Percentiles rank a stretch among this genome's conserved stretches.
Conservation (phyloP, 768 basidiomycete genomes). For the Porphyrellus cyaneotinctus region DNA sequence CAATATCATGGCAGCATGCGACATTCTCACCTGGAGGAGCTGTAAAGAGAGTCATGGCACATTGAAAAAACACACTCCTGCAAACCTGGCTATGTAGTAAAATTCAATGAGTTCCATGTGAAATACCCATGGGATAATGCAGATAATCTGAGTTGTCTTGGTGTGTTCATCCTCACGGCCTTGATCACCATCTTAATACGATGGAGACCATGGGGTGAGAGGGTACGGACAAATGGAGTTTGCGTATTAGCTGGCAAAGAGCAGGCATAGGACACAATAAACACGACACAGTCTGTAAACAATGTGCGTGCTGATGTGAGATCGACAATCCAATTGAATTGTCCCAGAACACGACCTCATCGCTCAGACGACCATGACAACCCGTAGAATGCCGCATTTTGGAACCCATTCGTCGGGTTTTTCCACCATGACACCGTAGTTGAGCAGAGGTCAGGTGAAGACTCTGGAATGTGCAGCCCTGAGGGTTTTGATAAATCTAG, state of each 20-base stretch:
- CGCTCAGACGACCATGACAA: not conserved
- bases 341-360: too few relatives aligned
- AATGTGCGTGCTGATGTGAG: constrained; percentile 8
- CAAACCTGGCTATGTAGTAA: not conserved
- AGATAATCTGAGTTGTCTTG: constrained; percentile 41
- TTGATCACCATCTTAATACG: constrained; percentile 65
- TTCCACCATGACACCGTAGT: constrained; percentile 3
- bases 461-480: not conserved
- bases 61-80: not conserved
- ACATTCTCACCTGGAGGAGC: not conserved
- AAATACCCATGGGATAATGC: constrained; percentile 41
- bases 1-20: too few relatives aligned
- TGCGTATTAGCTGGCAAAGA: constrained; percentile 11
- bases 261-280: constrained; percentile 50
- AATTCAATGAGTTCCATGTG: not conserved
- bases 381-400: not conserved
- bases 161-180: constrained; percentile 54
- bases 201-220: constrained; percentile 11
- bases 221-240: constrained; percentile 21
- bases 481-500: not conserved
- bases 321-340: not conserved
- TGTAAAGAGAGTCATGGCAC: not conserved
- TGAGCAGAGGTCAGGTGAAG: not conserved
- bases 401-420: not conserved
- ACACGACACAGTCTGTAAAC: constrained; percentile 26